Evolutionary conservation across 106 monocot species (phyloP), one percentile per base, ranked within the genome.

Genomic region (Agapanthus africanus): DNA sequence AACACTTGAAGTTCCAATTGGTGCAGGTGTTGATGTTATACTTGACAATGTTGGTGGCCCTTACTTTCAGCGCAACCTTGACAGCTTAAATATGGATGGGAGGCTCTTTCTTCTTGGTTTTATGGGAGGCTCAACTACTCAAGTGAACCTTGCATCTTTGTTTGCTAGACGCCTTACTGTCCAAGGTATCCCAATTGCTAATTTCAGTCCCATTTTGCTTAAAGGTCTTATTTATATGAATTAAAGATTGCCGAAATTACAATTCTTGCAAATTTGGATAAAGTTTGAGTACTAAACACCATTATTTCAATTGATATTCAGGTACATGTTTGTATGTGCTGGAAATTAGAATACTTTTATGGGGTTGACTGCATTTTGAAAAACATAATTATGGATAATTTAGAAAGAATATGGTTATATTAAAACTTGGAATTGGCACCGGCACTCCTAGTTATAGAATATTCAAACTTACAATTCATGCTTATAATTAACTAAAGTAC

Each of bases 31-130:
- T 68, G 87, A 99, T 85, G 97, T 99, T 40, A 92, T 99, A 80
- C 74, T 99, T 52, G 97, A 99, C 66, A 92, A 77, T 63, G 59
- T 99, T 59, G 92, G 97, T 23, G 97, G 73, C 4, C 38, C 89
- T 19, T 92, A 99, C 71, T 74, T 99, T n/a, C 82, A 87, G 69
- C 77, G 70, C 35, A 99, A 99, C 74, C 80, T 99, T 31, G 87
- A 99, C 16, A 79, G 88, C 63, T 67, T 99, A 42, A 66, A 36
- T 61, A 25, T 90, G n/a, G 92, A 81, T 78, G 97, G 97, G 28
- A 87, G 92, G 76, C 91, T 99, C 52, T 99, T 99, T 63, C 87
- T 87, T 31, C 84, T 99, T 65, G 97, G 89, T 39, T 87, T 99
- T 49, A 77, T 73, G 72, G 97, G 92, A 78, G 97, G 97, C 19